Base-by-base conservation (phyloP, 805 yeast species). In the Metschnikowia baotianmanensis region DNA sequence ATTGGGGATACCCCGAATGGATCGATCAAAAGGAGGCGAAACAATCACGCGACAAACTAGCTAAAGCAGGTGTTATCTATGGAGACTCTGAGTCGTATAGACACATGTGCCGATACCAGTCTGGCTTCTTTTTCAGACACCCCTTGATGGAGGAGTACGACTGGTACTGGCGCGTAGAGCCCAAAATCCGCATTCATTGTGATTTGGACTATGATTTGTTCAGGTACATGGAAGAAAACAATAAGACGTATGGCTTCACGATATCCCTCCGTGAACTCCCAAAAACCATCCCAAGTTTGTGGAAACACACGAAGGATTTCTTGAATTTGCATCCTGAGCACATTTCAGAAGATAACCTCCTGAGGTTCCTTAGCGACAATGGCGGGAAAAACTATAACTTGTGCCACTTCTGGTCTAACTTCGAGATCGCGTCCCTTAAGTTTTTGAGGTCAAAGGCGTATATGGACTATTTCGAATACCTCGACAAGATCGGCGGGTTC, bases 371-470 rank as follows among this genome's bases (percentile, higher is more conserved):
- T 45, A 76, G 86, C 41, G 77, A 82, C 80, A 71, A 85, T 62
- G 62, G 67, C 33, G 93, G 93, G 42, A 65, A 65, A 27, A 69
- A 83, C 12, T 86, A 85, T 61, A 86, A 86, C 59, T 74, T 84
- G 46, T 86, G 96, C 63, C 95, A 86, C 62, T 86, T 82, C 73
- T 86, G 96, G 96, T 83, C 95, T 20, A 87, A 87, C 67, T 88
- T 88, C 51, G 96, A 87, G 67, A 75, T 87, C 58, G 95, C 83
- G 6, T 77, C 80, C 39, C 71, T 86, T 61, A 75, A 77, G 43
- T 77, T 86, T 60, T 85, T 88, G 86, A 74, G 95, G 58, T 63
- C 78, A 13, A 77, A 81, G 41, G 86, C 86, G 7, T 88, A 88
- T 58, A 55, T 63, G 35, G 73, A 76, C 42, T 88, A 82, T 62